Evolutionary conservation across 495 filamentous ascomycete genomes (phyloP), one percentile per base, ranked within the genome.

Genomic region (Trichoderma gamsii): DNA sequence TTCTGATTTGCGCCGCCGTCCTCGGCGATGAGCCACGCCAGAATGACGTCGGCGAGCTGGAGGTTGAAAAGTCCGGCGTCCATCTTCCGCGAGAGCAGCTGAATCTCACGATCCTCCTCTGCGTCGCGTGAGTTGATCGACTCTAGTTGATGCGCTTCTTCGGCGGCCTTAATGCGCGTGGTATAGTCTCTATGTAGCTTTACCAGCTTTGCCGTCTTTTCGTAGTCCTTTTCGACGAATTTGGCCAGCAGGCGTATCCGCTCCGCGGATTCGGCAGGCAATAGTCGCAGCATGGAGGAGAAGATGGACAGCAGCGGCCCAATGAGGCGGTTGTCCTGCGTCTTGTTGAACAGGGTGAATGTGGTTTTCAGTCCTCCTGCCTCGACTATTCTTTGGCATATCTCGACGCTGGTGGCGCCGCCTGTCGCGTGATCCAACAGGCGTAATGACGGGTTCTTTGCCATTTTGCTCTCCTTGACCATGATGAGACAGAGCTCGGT

Each of bases 231-330:
- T 78, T 97, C 93, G 52, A 96, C 89, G 75, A 99, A 98, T 73
- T 99, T 99, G 4, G 93, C 95, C 0, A 98, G 83, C 7, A 90
- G 85, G 2, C 95, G 85, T 41, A 97, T 93, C 2, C 95, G 83
- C n/a, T 86, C 80, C 0, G 90, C 82, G 13, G 89, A 91, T n/a
- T 92, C 86, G 5, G 87, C 90, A 0, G 92, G 92, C 2, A 99
- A 75, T 1, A 86, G 82, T 18, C 93, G 89, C 1, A 99, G 83
- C 73, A 99, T 83, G 0, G 90, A 90, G 2, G 91, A 87, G 66
- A 98, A 93, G 9, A 98, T 93, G 18, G 92, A 91, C 46, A 99
- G 82, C 11, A 99, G 79, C 72, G 97, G 96, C 73, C 97, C 94
- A 0, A 86, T 88, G 3, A 84, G 85, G 72, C 87, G 80, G 29